Conservation (phyloP, 2,329 filamentous ascomycete species). For the Aspergillus sp. region DNA sequence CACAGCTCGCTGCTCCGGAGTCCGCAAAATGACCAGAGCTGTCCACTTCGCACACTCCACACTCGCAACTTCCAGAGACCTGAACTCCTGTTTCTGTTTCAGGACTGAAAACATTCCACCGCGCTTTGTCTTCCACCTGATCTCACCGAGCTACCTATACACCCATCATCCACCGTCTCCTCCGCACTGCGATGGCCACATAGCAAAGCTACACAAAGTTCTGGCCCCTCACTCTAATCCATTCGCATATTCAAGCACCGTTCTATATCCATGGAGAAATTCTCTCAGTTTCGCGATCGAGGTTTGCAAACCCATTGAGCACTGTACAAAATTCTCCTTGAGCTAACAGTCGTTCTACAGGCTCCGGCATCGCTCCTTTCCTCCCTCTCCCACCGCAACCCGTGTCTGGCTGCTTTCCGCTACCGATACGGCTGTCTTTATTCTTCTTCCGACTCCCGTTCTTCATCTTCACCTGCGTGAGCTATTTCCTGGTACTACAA, state of each 20-base stretch:
- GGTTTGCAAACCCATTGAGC: conserved; percentile 54
- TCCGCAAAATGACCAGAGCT: background rate
- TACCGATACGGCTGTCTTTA: conserved; percentile 70
- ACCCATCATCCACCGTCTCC: background rate
- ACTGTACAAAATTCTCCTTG: background rate
- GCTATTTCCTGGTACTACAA: conserved; percentile 82
- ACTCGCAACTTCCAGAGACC: background rate
- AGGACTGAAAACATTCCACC: background rate
- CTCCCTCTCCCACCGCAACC: conserved; percentile 75
- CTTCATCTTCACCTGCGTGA: conserved; percentile 67
- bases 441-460: conserved; percentile 82
- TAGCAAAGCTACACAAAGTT: conserved; percentile 2
- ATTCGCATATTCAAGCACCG: conserved; percentile 1
- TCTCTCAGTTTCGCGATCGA: conserved; percentile 88
- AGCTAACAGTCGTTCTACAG: conserved; percentile 53
- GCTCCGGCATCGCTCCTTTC: conserved; percentile 95
- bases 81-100: background rate
- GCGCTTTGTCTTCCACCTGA: background rate
- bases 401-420: conserved; percentile 58
- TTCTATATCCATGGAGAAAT: conserved; percentile 77
- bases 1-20: background rate
- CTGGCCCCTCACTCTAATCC: background rate
- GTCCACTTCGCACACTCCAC: background rate
- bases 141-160: background rate
- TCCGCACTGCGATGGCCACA: conserved; percentile 11